phyloP scores from a whole-genome alignment of 805 yeast species.

The Komagataella phaffii region DNA sequence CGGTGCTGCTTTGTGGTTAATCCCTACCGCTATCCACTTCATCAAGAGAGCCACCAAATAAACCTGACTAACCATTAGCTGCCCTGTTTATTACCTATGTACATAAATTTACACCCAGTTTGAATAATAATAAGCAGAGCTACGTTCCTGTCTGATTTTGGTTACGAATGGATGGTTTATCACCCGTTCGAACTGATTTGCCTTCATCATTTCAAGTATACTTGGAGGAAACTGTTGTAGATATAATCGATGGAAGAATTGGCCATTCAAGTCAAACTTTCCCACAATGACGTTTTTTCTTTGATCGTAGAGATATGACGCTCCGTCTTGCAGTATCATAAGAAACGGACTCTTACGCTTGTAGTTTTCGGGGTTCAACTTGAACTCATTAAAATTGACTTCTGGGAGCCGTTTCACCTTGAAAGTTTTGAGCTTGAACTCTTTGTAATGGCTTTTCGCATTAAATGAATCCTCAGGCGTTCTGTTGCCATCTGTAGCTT shows the following conservation, averaged over 20 bases:
- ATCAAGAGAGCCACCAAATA: constrained; percentile 19
- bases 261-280: constrained; percentile 3
- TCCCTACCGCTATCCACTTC: constrained; percentile 43
- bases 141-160: background rate
- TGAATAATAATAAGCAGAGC: background rate
- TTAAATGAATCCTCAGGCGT: background rate
- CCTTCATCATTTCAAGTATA: background rate
- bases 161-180: background rate
- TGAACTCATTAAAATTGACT: constrained; percentile 4
- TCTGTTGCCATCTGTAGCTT: background rate
- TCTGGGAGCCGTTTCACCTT: constrained; percentile 1
- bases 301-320: constrained; percentile 3
- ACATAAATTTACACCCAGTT: background rate
- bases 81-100: background rate
- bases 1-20: constrained; percentile 50
- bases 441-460: background rate
- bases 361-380: constrained; percentile 3
- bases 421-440: background rate
- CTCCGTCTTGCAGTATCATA: constrained; percentile 4
- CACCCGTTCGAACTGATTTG: background rate
- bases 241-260: constrained; percentile 3
- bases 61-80: background rate
- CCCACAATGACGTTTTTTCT: constrained; percentile 1
- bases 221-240: constrained; percentile 1
- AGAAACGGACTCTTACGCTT: background rate